Evolutionary conservation across 495 filamentous ascomycete species (phyloP), one percentile per base, ranked within the genome.

Genomic region (Xylaria telfairii): DNA sequence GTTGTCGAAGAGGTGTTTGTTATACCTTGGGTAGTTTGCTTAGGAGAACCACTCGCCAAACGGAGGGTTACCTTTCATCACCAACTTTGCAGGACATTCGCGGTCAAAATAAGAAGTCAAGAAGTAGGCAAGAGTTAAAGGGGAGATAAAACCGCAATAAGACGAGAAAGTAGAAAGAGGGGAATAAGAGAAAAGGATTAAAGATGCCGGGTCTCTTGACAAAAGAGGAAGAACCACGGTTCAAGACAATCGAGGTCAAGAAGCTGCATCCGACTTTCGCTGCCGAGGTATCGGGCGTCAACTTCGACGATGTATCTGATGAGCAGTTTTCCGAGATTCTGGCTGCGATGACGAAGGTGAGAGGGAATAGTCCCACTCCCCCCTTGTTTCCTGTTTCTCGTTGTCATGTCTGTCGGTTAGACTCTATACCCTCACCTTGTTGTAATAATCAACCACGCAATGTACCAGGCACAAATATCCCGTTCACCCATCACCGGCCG

Each of bases 231-330:
- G 74, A 75, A 54, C 53, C 71, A 2, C 70, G 71, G 10, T 80
- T 78, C 70, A 74, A 80, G 71, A 83, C 79, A 60, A 78, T 84
- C 59, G 51, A 70, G 67, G 71, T 87, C 77, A 80, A 80, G 47
- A 75, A 83, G 65, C 73, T 88, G 1, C 86, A 87, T 72, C 84
- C 84, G 6, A 89, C 83, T 13, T 89, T 88, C 71, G 86, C 80
- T 9, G 88, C 87, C 3, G 86, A 88, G 73, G 73, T 88, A 61
- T 74, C 75, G 21, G 87, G 85, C 5, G 81, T 89, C n/a, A 78
- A 88, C 69, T 85, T 88, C 54, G 68, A 78, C 4, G 74, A 83
- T 21, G 63, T 87, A 17, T 80, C 77, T 4, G 78, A 86, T 15
- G 81, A 85, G 39, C 79, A 82, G 19, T 84, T 88, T 61, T 39